A percentile compares a stretch with the other conserved stretches of the same genome.
phyloP scores from a whole-genome alignment of 352 stramenopile genomes.

The Phytophthora foliorum region DNA sequence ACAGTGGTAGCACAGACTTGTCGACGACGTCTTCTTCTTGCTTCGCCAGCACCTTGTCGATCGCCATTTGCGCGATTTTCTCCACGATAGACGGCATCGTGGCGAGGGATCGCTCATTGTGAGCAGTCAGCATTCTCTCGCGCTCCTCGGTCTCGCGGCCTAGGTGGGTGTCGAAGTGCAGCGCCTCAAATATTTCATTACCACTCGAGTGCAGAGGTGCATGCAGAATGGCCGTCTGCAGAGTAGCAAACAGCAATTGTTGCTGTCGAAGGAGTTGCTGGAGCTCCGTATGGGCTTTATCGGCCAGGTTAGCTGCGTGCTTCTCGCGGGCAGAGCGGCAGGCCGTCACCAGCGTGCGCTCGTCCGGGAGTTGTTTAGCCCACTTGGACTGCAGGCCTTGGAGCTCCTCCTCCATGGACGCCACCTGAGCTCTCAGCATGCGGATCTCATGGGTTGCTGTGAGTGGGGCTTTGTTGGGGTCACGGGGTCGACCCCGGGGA shows the following conservation, averaged over 20 bases:
- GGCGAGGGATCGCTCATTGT: slow-evolving; percentile 36
- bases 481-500: slow-evolving; percentile 6
- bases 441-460: slow-evolving; percentile 42
- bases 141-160: slow-evolving; percentile 21
- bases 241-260: slow-evolving; percentile 43
- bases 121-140: slow-evolving; percentile 26
- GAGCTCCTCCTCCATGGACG: slow-evolving; percentile 39
- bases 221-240: slow-evolving; percentile 39
- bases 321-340: slow-evolving; percentile 36
- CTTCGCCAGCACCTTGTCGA: slow-evolving; percentile 26
- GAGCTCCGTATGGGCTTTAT: slow-evolving; percentile 31
- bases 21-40: slow-evolving; percentile 1
- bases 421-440: slow-evolving; percentile 41
- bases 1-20: slow-evolving; percentile 35
- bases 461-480: slow-evolving; percentile 21
- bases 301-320: slow-evolving; percentile 8
- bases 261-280: slow-evolving; percentile 42
- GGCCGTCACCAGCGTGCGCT: slow-evolving; percentile 20
- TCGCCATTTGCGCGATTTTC: slow-evolving; percentile 30
- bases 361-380: slow-evolving; percentile 25
- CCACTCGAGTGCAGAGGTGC: slow-evolving; percentile 42
- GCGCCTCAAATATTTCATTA: slow-evolving; percentile 33
- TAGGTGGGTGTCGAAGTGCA: slow-evolving; percentile 46
- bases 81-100: slow-evolving; percentile 35
- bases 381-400: slow-evolving; percentile 37